These are phyloP conservation scores for Trichoderma gamsii DNA, from an alignment of 495 filamentous ascomycete genomes.

Conservation along the genomic window DNA sequence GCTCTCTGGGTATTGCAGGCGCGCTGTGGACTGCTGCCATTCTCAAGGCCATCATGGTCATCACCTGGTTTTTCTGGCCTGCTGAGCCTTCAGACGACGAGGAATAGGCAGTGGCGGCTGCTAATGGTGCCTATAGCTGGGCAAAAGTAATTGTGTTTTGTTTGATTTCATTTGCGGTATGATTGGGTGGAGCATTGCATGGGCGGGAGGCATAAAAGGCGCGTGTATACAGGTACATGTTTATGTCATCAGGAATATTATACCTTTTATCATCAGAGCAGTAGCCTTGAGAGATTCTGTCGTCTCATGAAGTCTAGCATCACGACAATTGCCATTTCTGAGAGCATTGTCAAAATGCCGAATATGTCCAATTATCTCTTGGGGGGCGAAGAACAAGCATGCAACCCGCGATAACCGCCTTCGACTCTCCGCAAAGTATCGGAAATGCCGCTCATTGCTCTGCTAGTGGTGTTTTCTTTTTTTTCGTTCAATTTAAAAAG, in stretches of 20 bases:
- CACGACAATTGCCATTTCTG: too few species aligned
- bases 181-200: not conserved
- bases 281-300: not conserved
- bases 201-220: not conserved
- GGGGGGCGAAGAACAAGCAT: too few species aligned
- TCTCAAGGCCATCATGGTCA: constrained; percentile 47
- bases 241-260: not conserved
- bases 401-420: too few species aligned
- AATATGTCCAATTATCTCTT: too few species aligned
- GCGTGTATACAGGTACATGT: not conserved
- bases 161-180: too few species aligned
- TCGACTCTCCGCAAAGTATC: too few species aligned
- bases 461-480: not conserved
- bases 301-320: too few species aligned
- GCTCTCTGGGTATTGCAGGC: constrained; percentile 50
- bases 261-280: not conserved
- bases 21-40: constrained; percentile 57
- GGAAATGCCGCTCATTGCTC: too few species aligned
- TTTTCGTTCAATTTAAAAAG: not conserved
- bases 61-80: constrained; percentile 55
- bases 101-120: not conserved
- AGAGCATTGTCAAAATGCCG: too few species aligned
- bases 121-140: too few species aligned
- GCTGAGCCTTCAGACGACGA: constrained; percentile 22
- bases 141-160: too few species aligned